Percentiles rank a stretch among this genome's conserved stretches.
Conservation (phyloP, 495 filamentous ascomycete genomes). For the Penicillium egyptiacum region DNA sequence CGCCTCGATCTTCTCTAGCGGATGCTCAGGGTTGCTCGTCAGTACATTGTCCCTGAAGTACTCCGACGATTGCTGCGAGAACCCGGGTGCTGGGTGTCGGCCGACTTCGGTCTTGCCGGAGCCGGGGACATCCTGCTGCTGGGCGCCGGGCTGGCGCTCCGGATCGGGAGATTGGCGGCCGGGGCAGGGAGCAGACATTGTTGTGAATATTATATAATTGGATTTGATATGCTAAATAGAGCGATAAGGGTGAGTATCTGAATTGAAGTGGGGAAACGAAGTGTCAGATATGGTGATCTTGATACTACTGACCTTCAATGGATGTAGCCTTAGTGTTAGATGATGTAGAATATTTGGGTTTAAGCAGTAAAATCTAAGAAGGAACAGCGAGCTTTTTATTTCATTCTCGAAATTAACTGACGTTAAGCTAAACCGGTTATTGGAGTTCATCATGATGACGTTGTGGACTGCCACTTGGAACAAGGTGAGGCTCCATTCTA, state of each 20-base stretch:
- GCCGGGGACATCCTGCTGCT: constrained; percentile 57
- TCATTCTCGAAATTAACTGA: constrained; percentile 9
- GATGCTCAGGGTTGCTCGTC: constrained; percentile 66
- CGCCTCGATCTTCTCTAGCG: constrained; percentile 66
- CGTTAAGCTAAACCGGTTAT: constrained; percentile 23
- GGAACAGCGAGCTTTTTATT: constrained; percentile 12
- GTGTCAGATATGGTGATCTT: background rate
- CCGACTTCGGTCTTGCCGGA: constrained; percentile 56
- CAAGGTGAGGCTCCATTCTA: background rate
- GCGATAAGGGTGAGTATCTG: constrained; percentile 4
- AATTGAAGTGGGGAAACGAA: background rate
- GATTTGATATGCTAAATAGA: background rate
- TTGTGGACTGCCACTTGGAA: constrained; percentile 4
- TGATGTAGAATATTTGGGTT: background rate
- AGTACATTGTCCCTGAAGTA: constrained; percentile 36
- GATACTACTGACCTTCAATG: background rate
- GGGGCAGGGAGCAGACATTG: constrained; percentile 43
- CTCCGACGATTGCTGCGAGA: constrained; percentile 41
- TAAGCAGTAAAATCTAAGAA: background rate
- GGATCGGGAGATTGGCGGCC: constrained; percentile 84
- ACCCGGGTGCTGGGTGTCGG: constrained; percentile 32
- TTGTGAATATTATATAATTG: constrained; percentile 16
- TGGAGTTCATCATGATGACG: constrained; percentile 33
- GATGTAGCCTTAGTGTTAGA: background rate
- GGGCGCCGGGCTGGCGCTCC: constrained; percentile 62